Evolutionary conservation across 2,329 filamentous ascomycete species (phyloP).

Genomic region (Aspergillus novofumigatus): DNA sequence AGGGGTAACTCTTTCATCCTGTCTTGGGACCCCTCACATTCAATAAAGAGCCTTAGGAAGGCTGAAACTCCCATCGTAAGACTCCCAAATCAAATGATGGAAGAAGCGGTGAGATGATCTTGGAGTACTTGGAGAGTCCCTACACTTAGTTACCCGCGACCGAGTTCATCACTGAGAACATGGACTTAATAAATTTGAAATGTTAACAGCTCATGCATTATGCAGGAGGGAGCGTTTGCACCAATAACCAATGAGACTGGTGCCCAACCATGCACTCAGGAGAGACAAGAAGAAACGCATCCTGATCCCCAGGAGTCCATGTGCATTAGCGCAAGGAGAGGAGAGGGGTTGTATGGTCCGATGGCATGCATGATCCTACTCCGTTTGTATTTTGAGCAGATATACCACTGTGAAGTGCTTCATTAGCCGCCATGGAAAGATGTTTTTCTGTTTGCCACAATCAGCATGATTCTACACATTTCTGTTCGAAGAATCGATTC

Average conservation of each 20-base stretch:
- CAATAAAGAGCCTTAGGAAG: neutral
- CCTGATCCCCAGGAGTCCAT: neutral
- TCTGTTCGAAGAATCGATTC: neutral
- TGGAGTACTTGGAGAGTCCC: neutral
- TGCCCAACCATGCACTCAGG: neutral
- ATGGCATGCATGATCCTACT: neutral
- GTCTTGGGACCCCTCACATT: neutral
- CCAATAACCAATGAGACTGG: neutral
- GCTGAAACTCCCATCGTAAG: neutral
- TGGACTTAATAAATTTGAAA: neutral
- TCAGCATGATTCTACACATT: neutral
- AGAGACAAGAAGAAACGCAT: neutral
- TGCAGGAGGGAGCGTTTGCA: neutral
- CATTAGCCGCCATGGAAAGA: neutral
- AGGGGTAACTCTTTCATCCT: neutral
- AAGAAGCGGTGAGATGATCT: neutral
- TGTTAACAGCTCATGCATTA: neutral
- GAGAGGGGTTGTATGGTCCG: neutral
- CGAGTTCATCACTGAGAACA: neutral
- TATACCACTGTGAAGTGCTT: neutral
- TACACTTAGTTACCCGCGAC: neutral
- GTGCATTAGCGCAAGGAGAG: neutral
- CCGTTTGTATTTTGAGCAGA: neutral
- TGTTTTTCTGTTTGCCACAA: neutral
- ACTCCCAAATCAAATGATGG: neutral